phyloP scores from a whole-genome alignment of 2,329 filamentous ascomycete species.

The Aquanectria penicillioides region DNA sequence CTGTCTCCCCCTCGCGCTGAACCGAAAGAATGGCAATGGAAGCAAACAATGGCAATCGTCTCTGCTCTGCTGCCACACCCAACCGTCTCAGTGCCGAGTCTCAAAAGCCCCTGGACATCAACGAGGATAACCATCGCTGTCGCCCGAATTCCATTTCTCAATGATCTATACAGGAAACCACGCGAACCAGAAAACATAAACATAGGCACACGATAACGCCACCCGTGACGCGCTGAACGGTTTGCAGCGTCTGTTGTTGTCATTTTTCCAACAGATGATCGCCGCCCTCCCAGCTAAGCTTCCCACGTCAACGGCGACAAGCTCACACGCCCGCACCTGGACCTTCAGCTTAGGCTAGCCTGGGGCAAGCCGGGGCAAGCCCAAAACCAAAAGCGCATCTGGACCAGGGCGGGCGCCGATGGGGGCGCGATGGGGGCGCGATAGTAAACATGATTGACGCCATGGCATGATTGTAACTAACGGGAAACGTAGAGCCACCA shows the following conservation, averaged over 20 bases:
- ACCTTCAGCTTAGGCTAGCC: constrained; percentile 3
- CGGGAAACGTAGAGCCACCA: too few relatives aligned
- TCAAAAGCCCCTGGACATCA: constrained; percentile 1
- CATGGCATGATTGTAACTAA: not conserved
- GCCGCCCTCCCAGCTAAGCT: too few relatives aligned
- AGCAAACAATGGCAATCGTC: not conserved
- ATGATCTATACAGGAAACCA: not conserved
- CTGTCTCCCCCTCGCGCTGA: constrained; percentile 4
- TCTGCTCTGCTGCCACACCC: constrained; percentile 9
- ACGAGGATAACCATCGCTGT: constrained; percentile 1
- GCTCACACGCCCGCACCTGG: too few relatives aligned
- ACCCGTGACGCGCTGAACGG: constrained; percentile 29
- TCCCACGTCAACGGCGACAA: constrained; percentile 1
- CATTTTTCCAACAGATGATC: too few relatives aligned
- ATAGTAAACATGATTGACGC: not conserved
- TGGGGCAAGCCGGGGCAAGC: not conserved
- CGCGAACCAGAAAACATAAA: constrained; percentile 16
- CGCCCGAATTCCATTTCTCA: constrained; percentile 18
- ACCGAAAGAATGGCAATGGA: constrained; percentile 13
- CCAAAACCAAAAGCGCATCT: constrained; percentile 15
- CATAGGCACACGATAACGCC: constrained; percentile 18
- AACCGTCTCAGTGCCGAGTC: not conserved
- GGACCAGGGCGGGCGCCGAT: not conserved
- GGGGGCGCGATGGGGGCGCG: not conserved
- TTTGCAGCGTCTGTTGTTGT: constrained; percentile 18